Conservation (phyloP, 1,284 basidiomycete genomes). For the Malassezia globosa region DNA sequence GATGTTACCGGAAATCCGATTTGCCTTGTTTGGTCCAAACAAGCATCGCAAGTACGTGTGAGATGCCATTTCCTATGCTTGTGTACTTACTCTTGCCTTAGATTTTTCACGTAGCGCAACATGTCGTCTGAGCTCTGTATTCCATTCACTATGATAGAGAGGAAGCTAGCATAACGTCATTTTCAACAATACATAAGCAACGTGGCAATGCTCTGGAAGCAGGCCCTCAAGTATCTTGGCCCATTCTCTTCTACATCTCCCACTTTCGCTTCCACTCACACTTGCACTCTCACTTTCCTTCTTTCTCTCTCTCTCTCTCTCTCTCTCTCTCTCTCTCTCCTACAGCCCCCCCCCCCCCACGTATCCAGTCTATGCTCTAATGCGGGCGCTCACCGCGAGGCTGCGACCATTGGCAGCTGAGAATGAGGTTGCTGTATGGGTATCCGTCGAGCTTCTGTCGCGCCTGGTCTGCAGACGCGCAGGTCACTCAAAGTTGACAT, state of each 20-base stretch:
- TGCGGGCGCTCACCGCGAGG: constrained; percentile 41
- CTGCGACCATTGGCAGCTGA: constrained; percentile 71
- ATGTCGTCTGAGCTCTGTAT: neutral
- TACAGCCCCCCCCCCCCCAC: too few species aligned
- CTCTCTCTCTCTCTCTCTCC: neutral
- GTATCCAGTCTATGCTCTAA: too few species aligned
- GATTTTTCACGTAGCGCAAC: constrained; percentile 13
- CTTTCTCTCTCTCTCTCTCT: too few species aligned
- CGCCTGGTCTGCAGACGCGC: constrained; percentile 68
- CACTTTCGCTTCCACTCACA: too few species aligned
- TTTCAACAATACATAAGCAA: too few species aligned
- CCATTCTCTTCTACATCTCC: too few species aligned
- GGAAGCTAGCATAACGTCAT: constrained; percentile 1
- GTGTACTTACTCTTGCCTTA: neutral
- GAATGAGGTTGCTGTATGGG: constrained; percentile 73
- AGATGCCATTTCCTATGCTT: too few species aligned
- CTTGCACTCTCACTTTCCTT: neutral
- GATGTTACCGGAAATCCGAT: constrained; percentile 45
- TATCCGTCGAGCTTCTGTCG: constrained; percentile 86
- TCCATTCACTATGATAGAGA: constrained; percentile 1
- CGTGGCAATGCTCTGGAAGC: too few species aligned
- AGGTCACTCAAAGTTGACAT: constrained; percentile 85
- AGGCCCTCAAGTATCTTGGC: too few species aligned
- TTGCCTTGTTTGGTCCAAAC: constrained; percentile 43
- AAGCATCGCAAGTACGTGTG: constrained; percentile 38